phyloP scores from a whole-genome alignment of 495 filamentous ascomycete genomes.

The Lophiostoma macrostomum region DNA sequence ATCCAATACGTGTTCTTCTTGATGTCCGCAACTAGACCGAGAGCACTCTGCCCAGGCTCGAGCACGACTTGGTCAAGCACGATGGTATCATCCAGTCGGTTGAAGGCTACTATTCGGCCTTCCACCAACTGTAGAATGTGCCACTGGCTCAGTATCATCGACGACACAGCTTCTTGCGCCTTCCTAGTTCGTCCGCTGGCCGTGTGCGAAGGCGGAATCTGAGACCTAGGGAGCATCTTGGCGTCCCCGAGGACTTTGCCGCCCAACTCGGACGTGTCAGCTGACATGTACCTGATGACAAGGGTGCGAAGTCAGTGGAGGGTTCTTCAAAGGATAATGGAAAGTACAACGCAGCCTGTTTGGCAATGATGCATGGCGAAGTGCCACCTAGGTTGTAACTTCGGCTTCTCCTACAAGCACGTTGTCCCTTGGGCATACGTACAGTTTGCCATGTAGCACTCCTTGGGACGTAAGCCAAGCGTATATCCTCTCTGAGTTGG shows the following conservation, averaged over 20 bases:
- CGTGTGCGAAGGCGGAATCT: constrained; percentile 66
- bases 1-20: constrained; percentile 97
- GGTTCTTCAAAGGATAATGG: no score
- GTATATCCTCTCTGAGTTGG: constrained; percentile 65
- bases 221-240: constrained; percentile 68
- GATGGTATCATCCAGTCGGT: constrained; percentile 76
- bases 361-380: no score
- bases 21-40: constrained; percentile 80
- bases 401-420: no score
- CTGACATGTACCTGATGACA: no score
- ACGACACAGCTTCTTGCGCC: constrained; percentile 66
- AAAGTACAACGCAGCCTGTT: no score
- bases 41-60: constrained; percentile 70
- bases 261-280: constrained; percentile 52
- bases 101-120: constrained; percentile 74
- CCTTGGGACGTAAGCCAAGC: constrained; percentile 89
- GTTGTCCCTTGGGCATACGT: no score
- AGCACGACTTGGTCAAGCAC: constrained; percentile 84
- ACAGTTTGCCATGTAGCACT: constrained; percentile 78
- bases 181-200: constrained; percentile 60
- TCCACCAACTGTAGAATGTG: constrained; percentile 86
- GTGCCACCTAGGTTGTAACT: no score
- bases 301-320: no score
- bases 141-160: constrained; percentile 87
- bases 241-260: constrained; percentile 64